A percentile compares a stretch with the other conserved stretches of the same genome.
Conservation (phyloP, 768 basidiomycete genomes). For the Epithele typhae region DNA sequence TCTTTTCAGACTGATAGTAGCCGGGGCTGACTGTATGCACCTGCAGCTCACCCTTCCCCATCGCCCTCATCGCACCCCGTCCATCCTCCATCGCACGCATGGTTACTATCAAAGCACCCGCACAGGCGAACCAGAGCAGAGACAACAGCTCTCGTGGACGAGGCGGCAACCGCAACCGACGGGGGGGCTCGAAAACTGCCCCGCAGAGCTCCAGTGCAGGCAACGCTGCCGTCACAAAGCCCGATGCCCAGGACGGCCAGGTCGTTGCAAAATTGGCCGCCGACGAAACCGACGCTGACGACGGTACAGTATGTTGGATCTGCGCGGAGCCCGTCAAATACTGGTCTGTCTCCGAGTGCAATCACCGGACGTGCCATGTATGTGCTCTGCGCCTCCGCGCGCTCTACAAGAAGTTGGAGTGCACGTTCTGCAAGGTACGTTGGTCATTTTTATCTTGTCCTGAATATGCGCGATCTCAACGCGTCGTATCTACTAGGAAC, state of each 20-base stretch:
- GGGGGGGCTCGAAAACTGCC: constrained; percentile 5
- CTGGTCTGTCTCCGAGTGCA: constrained; percentile 84
- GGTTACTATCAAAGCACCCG: constrained; percentile 1
- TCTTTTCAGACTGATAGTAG: too few relatives aligned
- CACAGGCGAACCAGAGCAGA: constrained; percentile 7
- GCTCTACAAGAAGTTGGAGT: constrained; percentile 89
- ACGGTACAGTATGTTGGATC: constrained; percentile 73
- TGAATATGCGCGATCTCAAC: too few relatives aligned
- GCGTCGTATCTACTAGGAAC: constrained; percentile 51
- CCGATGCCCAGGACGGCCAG: too few relatives aligned
- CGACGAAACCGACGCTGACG: constrained; percentile 23
- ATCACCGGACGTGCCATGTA: constrained; percentile 93
- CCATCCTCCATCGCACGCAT: background rate
- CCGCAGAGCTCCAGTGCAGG: too few relatives aligned
- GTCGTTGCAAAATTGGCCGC: background rate
- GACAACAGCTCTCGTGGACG: constrained; percentile 12
- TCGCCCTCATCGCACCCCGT: too few relatives aligned
- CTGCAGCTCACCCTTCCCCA: too few relatives aligned
- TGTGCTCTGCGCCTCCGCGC: constrained; percentile 86
- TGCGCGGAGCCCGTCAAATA: constrained; percentile 94
- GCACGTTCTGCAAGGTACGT: constrained; percentile 93
- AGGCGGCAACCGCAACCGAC: constrained; percentile 18
- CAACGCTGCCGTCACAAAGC: too few relatives aligned
- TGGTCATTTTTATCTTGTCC: too few relatives aligned
- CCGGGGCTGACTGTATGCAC: too few relatives aligned